Evolutionary conservation across 1,139 yeast species (phyloP).

Genomic region (Debaryomycetaceae sp.): DNA sequence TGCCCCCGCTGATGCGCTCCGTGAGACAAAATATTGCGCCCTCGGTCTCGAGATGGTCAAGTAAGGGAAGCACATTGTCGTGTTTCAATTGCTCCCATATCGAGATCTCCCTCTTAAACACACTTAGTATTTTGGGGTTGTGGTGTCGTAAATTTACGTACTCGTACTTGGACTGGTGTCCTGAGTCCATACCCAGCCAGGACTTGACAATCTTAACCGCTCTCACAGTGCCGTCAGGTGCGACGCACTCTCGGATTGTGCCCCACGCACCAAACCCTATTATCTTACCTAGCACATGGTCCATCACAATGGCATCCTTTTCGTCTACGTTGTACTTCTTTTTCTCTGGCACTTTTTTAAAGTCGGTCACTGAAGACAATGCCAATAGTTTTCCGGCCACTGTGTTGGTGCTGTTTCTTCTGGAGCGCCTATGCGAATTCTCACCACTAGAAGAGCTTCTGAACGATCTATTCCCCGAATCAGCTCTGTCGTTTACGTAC

Average conservation of each 20-base stretch:
- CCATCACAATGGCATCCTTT: conserved; percentile 58
- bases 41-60: conserved; percentile 59
- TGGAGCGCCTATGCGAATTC: conserved; percentile 22
- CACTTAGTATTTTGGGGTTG: conserved; percentile 35
- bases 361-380: conserved; percentile 36
- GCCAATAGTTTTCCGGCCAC: conserved; percentile 44
- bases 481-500: conserved; percentile 14
- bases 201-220: conserved; percentile 78
- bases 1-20: conserved; percentile 72
- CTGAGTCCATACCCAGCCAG: conserved; percentile 29
- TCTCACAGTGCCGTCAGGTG: conserved; percentile 39
- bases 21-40: conserved; percentile 71
- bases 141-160: conserved; percentile 9
- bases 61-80: conserved; percentile 59
- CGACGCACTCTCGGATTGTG: conserved; percentile 69
- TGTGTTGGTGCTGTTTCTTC: conserved; percentile 35
- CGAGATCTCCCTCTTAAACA: conserved; percentile 66
- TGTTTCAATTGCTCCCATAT: conserved; percentile 74
- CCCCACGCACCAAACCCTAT: conserved; percentile 95
- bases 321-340: conserved; percentile 49
- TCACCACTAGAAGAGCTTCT: conserved; percentile 16
- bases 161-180: conserved; percentile 6
- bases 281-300: conserved; percentile 65
- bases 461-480: background rate
- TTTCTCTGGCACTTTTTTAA: conserved; percentile 22